phyloP scores from a whole-genome alignment of 495 filamentous ascomycete species.

The Umbilicaria muhlenbergii region DNA sequence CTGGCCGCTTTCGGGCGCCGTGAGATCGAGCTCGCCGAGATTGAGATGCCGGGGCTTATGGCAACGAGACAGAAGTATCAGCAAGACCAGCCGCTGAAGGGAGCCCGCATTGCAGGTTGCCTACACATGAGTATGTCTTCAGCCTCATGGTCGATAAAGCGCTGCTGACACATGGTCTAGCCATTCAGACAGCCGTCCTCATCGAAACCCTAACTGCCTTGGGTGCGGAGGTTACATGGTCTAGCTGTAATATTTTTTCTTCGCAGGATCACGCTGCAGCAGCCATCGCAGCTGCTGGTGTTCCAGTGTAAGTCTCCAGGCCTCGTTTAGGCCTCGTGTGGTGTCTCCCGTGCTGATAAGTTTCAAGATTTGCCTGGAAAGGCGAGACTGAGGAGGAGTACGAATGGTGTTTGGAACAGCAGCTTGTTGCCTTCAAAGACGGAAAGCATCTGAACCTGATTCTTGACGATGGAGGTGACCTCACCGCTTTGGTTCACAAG shows the following conservation, averaged over 20 bases:
- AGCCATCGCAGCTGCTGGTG: conserved; percentile 84
- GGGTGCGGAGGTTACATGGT: conserved; percentile 96
- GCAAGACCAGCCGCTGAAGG: conserved; percentile 79
- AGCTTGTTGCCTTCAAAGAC: conserved; percentile 91
- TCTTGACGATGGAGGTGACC: conserved; percentile 95
- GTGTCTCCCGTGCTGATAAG: conserved; percentile 7
- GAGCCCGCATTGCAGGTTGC: conserved; percentile 88
- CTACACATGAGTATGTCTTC: conserved; percentile 78
- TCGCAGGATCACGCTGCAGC: conserved; percentile 98
- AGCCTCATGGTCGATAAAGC: not conserved
- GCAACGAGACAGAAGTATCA: conserved; percentile 84
- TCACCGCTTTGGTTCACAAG: conserved; percentile 88
- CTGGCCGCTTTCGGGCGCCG: conserved; percentile 97
- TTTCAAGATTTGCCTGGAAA: conserved; percentile 83
- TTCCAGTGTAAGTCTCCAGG: conserved; percentile 54
- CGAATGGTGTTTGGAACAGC: conserved; percentile 98
- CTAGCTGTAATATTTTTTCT: conserved; percentile 96
- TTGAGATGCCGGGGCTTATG: conserved; percentile 98
- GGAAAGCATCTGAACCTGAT: conserved; percentile 94
- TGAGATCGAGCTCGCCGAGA: conserved; percentile 96
- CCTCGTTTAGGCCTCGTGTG: not conserved
- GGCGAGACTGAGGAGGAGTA: conserved; percentile 99
- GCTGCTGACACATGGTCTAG: conserved; percentile 23
- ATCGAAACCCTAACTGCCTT: conserved; percentile 92
- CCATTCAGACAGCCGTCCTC: conserved; percentile 97